Conservation (phyloP, 2,329 filamentous ascomycete genomes). For the Helotiales sp. region DNA sequence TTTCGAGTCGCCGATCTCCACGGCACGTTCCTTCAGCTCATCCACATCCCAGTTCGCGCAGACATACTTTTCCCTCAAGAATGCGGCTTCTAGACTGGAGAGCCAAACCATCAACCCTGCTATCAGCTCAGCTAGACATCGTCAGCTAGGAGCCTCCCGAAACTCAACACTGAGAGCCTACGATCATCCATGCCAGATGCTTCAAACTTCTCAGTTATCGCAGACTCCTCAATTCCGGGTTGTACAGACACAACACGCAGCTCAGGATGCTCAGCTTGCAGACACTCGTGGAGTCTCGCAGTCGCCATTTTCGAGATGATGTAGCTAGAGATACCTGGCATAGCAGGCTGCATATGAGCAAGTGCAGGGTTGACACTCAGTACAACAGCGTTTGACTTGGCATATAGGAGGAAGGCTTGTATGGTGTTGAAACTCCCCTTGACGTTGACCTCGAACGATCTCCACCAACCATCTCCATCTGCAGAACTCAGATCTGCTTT, state of each 20-base stretch:
- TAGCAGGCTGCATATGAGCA: background rate
- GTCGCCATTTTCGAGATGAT: background rate
- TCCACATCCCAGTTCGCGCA: conserved; percentile 56
- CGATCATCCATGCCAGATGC: background rate
- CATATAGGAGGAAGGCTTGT: conserved; percentile 14
- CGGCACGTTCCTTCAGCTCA: conserved; percentile 49
- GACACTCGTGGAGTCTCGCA: background rate
- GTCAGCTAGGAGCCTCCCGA: background rate
- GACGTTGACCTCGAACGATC: conserved; percentile 18
- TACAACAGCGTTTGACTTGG: background rate
- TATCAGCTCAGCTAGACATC: background rate
- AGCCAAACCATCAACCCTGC: conserved; percentile 7
- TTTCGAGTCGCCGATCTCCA: conserved; percentile 38
- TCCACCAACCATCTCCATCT: conserved; percentile 11
- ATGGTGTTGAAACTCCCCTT: conserved; percentile 14
- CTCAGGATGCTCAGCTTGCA: conserved; percentile 9
- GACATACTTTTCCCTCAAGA: conserved; percentile 50
- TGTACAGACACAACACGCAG: background rate
- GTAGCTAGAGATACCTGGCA: background rate
- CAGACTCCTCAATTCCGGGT: background rate
- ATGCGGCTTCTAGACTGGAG: conserved; percentile 45
- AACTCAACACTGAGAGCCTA: background rate
- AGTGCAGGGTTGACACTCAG: conserved; percentile 14
- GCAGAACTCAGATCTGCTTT: background rate
- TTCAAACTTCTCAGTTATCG: conserved; percentile 24